phyloP scores from a whole-genome alignment of 768 basidiomycete species.

The Clitopilus passeckerianus region DNA sequence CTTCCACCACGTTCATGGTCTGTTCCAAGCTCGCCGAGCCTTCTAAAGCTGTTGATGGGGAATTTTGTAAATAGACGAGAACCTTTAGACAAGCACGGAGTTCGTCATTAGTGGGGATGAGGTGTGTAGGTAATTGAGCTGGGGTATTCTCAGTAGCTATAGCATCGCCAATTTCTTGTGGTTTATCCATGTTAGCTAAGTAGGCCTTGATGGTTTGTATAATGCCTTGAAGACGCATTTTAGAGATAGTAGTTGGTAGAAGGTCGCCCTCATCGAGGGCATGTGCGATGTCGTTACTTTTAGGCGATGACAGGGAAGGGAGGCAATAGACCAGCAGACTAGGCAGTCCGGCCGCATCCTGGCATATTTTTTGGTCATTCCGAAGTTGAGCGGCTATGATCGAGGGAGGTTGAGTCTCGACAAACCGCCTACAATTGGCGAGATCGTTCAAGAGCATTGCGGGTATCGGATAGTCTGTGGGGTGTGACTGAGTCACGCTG shows the following conservation, averaged over 20 bases:
- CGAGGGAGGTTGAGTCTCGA: slow-evolving; percentile 11
- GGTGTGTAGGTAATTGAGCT: slow-evolving; percentile 12
- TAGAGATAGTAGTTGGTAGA: slow-evolving; percentile 16
- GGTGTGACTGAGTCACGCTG: slow-evolving; percentile 11
- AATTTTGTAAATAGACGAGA: slow-evolving; percentile 19
- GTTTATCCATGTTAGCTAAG: slow-evolving; percentile 12
- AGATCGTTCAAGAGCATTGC: slow-evolving; percentile 12
- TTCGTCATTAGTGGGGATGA: slow-evolving; percentile 20
- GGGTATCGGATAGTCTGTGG: neutral
- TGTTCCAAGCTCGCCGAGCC: slow-evolving; percentile 11
- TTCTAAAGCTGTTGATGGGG: slow-evolving; percentile 9
- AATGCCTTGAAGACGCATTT: slow-evolving; percentile 17
- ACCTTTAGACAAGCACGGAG: slow-evolving; percentile 20
- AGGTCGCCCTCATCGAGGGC: slow-evolving; percentile 11
- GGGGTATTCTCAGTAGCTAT: neutral
- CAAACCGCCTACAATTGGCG: slow-evolving; percentile 13
- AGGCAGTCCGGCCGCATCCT: slow-evolving; percentile 11
- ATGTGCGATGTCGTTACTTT: slow-evolving; percentile 11
- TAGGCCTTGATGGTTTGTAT: slow-evolving; percentile 16
- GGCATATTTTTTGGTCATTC: slow-evolving; percentile 14
- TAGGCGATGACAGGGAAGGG: slow-evolving; percentile 9
- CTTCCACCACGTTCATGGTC: slow-evolving; percentile 14
- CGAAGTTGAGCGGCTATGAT: slow-evolving; percentile 15
- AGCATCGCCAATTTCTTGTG: neutral
- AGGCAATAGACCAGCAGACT: slow-evolving; percentile 17